Evolutionary conservation across 352 stramenopile species (phyloP), one percentile per base, ranked within the genome.

Genomic region (Blastocystis hominis): DNA sequence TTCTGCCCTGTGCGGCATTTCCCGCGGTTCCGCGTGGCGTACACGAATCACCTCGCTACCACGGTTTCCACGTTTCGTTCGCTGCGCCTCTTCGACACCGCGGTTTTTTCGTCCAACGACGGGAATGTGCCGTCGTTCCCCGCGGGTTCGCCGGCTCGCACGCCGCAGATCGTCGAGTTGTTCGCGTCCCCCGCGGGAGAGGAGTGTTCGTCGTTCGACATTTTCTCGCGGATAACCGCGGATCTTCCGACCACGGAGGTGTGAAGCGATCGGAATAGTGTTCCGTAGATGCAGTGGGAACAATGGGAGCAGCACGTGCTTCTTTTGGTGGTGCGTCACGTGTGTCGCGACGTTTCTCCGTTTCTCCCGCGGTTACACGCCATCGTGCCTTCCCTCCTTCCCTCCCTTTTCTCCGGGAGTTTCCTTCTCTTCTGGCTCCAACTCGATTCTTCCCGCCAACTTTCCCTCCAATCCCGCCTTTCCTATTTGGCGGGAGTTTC

Each of bases 341-440:
- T 66, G n/a, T 64, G 72, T 47, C 30, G 2, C 44, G 10, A 38
- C 5, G 10, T 84, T 34, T 13, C 56, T 0, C 24, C 47, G 20
- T 38, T 54, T 53, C 34, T 50, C 36, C 30, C 15, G 17, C 1
- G 10, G 4, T 36, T 66, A 2, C 3, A 40, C 6, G 15, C n/a
- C 30, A 38, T 53, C 17, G 2, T 63, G 30, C 50, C 50, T 30
- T 68, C 72, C 50, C 50, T 84, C 36, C 54, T 30, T 7, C 13
- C 30, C 46, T 66, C 72, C 5, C 72, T 84, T 24, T 66, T 84
- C 36, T 34, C 42, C 17, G 20, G 44, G 2, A 46, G 20, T 34
- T 84, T 84, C 55, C n/a, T 64, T 40, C 15, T 55, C 38, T 68
- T 84, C 20, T 84, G 72, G 72, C n/a, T n/a, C 17, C 20, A 47